These are phyloP conservation scores for Orbilia ellipsospora DNA, from an alignment of 2,329 filamentous ascomycete species.

Conservation along the genomic window DNA sequence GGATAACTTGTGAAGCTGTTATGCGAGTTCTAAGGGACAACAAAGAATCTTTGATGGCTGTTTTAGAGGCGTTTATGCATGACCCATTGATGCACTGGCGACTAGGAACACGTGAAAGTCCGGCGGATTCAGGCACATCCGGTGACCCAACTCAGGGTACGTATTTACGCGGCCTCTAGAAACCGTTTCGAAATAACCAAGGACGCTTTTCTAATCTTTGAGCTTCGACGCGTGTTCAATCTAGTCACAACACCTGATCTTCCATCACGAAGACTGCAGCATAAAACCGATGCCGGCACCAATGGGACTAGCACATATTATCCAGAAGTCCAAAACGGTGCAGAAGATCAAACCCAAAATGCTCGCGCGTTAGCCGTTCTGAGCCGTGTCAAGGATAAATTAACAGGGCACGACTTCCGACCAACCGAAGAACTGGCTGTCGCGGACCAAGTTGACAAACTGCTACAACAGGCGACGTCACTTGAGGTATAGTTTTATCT, in stretches of 20 bases:
- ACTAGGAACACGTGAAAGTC: conserved; percentile 65
- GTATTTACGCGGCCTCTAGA: not conserved
- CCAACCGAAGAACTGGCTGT: conserved; percentile 84
- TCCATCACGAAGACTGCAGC: conserved; percentile 10
- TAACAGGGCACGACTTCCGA: conserved; percentile 94
- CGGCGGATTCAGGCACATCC: conserved; percentile 49
- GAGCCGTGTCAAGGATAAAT: conserved; percentile 90
- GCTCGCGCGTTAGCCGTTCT: conserved; percentile 91
- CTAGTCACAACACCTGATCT: conserved; percentile 18
- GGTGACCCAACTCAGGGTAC: conserved; percentile 25
- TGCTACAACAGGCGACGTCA: conserved; percentile 94
- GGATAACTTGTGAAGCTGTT: conserved; percentile 97
- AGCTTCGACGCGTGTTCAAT: not conserved
- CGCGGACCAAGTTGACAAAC: conserved; percentile 88
- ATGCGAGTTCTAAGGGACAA: conserved; percentile 97
- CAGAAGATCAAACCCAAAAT: conserved; percentile 69
- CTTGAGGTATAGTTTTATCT: conserved; percentile 69
- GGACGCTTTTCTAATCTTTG: no score
- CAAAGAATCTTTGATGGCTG: conserved; percentile 98
- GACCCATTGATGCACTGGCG: conserved; percentile 99
- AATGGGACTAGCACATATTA: conserved; percentile 28
- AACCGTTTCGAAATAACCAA: not conserved
- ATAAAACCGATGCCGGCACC: conserved; percentile 26
- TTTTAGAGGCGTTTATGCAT: conserved; percentile 98
- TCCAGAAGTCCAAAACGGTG: conserved; percentile 24